Evolutionary conservation across 345 rosid genomes (phyloP), one percentile per base, ranked within the genome.

Genomic region (Syzygium aqueum): DNA sequence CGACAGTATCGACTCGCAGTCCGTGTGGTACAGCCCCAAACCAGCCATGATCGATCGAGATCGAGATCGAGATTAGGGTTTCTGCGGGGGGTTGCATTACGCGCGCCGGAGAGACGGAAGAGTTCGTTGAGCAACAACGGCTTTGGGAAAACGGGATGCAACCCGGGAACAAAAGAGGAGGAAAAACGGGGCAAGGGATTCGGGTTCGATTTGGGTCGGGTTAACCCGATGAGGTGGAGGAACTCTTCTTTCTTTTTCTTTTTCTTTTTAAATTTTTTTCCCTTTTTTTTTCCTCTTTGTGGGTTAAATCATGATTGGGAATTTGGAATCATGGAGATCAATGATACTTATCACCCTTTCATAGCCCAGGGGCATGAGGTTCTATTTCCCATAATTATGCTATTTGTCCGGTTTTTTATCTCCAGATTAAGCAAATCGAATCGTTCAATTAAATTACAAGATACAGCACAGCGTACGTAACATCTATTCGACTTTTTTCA

Each of bases 1-100:
- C 14, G 95, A 84, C 85, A 91, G 51, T 28, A 95, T 84, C n/a
- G 90, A 80, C 30, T 86, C 85, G 84, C 90, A 90, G 87, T 95
- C 95, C 15, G 89, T 90, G 59, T 17, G 84, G 77, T 63, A 87
- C 63, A 88, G 89, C 28, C 83, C 86, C 61, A 87, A n/a, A 0
- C 56, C 86, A 30, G 37, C 85, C 80, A 73, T 73, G n/a, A 25
- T 73, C 27, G 46, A 54, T 54, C 30, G 67, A 63, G 1, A 65
- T 33, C 37, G 40, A 15, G 40, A 16, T 0, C 6, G 13, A 10
- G 63, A 25, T 37, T 73, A 73, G 80, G 80, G 80, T 73, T 73
- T 73, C 37, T 6, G 19, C 0, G 11, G 15, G 27, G 27, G 27
- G 11, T 37, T 2, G 46, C 25, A 73, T 49, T 4, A 54, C 8